Conservation (phyloP, 345 rosid genomes). For the Acer negundo region DNA sequence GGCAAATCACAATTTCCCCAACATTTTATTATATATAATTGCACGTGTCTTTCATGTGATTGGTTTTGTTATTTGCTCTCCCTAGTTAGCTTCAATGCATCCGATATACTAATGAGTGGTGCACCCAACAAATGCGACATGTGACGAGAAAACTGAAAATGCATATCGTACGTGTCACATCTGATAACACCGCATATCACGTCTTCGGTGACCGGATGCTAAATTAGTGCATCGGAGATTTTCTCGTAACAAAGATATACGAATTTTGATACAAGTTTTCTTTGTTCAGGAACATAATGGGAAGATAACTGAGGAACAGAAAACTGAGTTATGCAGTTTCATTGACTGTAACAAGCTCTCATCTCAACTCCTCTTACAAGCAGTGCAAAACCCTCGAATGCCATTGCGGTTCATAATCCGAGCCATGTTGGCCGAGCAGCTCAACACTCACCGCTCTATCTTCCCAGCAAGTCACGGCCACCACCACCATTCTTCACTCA, state of each 20-base stretch:
- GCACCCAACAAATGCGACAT: too few relatives aligned
- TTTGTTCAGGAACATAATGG: conserved; percentile 50
- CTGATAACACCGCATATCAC: too few relatives aligned
- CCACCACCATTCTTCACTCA: neutral
- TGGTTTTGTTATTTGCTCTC: too few relatives aligned
- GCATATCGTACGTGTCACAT: too few relatives aligned
- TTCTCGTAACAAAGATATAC: too few relatives aligned
- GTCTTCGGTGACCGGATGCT: too few relatives aligned
- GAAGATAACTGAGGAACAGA: conserved; percentile 63
- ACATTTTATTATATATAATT: too few relatives aligned
- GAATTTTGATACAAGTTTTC: too few relatives aligned
- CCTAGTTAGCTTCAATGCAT: too few relatives aligned
- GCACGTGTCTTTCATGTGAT: neutral
- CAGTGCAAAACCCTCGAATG: conserved; percentile 81
- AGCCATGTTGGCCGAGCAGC: conserved; percentile 84
- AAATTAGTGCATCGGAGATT: too few relatives aligned
- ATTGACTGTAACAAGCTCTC: conserved; percentile 82
- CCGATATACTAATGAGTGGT: too few relatives aligned
- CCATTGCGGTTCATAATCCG: conserved; percentile 79
- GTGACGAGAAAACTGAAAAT: too few relatives aligned
- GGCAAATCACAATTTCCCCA: neutral
- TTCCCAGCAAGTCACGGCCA: conserved; percentile 24
- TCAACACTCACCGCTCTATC: conserved; percentile 67
- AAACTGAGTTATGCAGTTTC: conserved; percentile 53
- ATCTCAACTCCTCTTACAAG: conserved; percentile 60